Percentiles rank a stretch among this genome's conserved stretches.
These are phyloP conservation scores for Metarhizium guizhouense DNA, from an alignment of 2,329 filamentous ascomycete species.

Conservation along the genomic window DNA sequence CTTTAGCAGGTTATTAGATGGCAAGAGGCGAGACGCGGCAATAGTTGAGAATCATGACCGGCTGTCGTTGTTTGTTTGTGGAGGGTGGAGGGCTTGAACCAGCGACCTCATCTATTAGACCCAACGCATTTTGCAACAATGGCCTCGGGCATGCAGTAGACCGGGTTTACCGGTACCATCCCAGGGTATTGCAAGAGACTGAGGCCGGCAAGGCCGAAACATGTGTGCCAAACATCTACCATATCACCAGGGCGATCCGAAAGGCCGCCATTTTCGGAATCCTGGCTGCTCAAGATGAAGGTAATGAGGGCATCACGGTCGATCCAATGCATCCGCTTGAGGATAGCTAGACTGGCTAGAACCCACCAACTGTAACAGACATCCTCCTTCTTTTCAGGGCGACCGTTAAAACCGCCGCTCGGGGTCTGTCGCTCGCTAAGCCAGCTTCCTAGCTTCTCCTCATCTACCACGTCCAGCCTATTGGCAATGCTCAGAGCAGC, in stretches of 20 bases:
- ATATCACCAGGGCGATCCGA: constrained; percentile 86
- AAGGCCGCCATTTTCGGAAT: constrained; percentile 73
- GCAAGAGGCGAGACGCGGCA: constrained; percentile 39
- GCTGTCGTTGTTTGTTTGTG: background rate
- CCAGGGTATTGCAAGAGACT: constrained; percentile 74
- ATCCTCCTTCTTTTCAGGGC: constrained; percentile 92
- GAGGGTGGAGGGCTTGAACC: background rate
- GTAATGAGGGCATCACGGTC: constrained; percentile 66
- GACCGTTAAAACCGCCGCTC: constrained; percentile 82
- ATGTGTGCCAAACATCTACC: constrained; percentile 95
- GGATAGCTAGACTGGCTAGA: constrained; percentile 81
- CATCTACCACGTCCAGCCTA: constrained; percentile 72
- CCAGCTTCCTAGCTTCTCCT: constrained; percentile 78
- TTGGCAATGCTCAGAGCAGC: constrained; percentile 78
- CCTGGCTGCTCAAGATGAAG: constrained; percentile 87
- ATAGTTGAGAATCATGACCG: background rate
- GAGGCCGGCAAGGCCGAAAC: constrained; percentile 80
- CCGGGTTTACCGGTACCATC: constrained; percentile 72
- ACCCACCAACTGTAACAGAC: constrained; percentile 99
- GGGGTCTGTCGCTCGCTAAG: constrained; percentile 86
- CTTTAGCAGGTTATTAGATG: constrained; percentile 60
- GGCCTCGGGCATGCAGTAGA: constrained; percentile 73
- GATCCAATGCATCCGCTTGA: constrained; percentile 85
- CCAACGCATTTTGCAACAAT: constrained; percentile 52
- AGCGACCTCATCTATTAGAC: background rate